These are phyloP conservation scores for Arthrobotrys megalospora DNA, from an alignment of 2,329 filamentous ascomycete species.

Conservation along the genomic window DNA sequence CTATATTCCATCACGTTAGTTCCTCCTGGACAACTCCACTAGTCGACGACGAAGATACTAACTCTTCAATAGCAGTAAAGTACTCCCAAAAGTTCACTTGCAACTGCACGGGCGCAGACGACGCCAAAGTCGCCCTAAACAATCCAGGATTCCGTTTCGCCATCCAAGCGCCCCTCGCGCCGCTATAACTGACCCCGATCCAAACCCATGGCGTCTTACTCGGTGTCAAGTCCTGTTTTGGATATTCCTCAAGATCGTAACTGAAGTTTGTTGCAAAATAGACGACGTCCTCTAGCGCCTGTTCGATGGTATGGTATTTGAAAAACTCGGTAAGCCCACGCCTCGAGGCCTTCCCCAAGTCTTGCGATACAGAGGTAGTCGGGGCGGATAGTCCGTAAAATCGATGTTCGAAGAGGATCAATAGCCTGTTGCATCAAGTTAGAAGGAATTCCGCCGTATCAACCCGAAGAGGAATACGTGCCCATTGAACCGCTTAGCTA, in stretches of 20 bases:
- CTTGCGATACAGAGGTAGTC: conserved; percentile 62
- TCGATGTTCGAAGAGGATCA: conserved; percentile 64
- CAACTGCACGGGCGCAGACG: conserved; percentile 65
- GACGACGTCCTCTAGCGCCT: conserved; percentile 68
- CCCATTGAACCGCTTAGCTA: conserved; percentile 62
- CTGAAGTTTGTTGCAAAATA: conserved; percentile 68
- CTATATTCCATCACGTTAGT: conserved; percentile 19
- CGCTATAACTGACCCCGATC: conserved; percentile 63
- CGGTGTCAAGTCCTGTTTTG: conserved; percentile 63
- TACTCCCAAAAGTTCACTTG: conserved; percentile 67
- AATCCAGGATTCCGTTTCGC: conserved; percentile 63
- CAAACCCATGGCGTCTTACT: conserved; percentile 52
- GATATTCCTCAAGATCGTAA: conserved; percentile 63
- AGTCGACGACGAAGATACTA: background rate
- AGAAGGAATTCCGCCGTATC: background rate
- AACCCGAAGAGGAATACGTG: conserved; percentile 19
- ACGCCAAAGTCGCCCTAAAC: conserved; percentile 62
- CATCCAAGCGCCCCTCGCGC: conserved; percentile 63
- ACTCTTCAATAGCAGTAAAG: conserved; percentile 67
- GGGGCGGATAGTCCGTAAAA: conserved; percentile 68
- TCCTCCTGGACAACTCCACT: too few species aligned
- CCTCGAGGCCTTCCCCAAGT: conserved; percentile 11
- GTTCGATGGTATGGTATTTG: conserved; percentile 67
- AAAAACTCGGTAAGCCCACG: conserved; percentile 66
- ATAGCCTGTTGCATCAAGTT: conserved; percentile 39